Evolutionary conservation across 176 grass and related monocot genomes (phyloP), one percentile per base, ranked within the genome.

Genomic region (Guadua angustifolia): DNA sequence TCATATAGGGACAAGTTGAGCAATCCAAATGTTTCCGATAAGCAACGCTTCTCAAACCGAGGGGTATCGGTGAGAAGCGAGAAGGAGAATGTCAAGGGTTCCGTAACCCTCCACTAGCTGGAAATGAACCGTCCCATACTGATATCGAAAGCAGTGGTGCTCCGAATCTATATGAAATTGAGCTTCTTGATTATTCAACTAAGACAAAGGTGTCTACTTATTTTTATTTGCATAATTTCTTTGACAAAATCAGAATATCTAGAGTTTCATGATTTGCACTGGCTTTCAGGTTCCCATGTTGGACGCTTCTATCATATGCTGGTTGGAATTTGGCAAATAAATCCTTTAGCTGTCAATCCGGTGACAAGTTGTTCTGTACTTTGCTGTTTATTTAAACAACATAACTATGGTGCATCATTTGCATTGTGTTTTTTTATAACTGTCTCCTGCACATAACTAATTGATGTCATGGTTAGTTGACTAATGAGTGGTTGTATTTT

Each of bases 271-370:
- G 16, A 66, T 13, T 74, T 73, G 46, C 60, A 5, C 39, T 74
- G 69, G 39, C 50, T 83, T 93, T 84, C 86, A 98, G 96, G 96
- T 62, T 89, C 91, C 57, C 80, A 95, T 71, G 83, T 98, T 69
- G 93, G 96, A 47, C 96, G 95, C 57, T 98, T 95, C 78, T 85
- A 82, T n/a, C 87, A 95, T 77, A 98, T 98, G 91, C 74, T 95
- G 73, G 82, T 84, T 80, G 91, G 90, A 89, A 94, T 98, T 91
- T 66, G 86, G 85, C 87, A 66, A 70, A 89, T 89, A 82, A 91
- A 92, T 79, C 69, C 78, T 81, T 90, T 91, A 82, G 89, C 91
- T 89, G 69, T 90, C 60, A 83, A 91, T 66, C 91, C 95, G 96
- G 96, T 95, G 42, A 87, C 9, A 53, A 29, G 14, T 5, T 82